phyloP scores from a whole-genome alignment of 2,329 filamentous ascomycete genomes.

The Aspergillus neotritici region DNA sequence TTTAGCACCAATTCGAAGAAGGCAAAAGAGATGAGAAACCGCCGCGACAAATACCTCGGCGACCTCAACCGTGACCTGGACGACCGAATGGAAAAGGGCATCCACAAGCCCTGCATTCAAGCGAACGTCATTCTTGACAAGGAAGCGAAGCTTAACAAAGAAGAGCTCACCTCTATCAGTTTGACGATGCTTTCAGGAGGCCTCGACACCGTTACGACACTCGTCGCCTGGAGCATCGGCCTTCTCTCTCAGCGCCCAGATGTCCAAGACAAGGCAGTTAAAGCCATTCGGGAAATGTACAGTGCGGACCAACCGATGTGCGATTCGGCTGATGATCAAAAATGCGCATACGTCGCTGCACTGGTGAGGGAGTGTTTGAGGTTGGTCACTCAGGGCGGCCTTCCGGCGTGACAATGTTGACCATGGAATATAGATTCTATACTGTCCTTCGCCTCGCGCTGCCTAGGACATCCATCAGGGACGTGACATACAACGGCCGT shows the following conservation, averaged over 20 bases:
- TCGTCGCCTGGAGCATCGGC: conserved; percentile 60
- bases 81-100: conserved; percentile 56
- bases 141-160: conserved; percentile 57
- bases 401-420: conserved; percentile 5
- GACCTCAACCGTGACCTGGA: conserved; percentile 55
- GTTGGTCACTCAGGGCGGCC: conserved; percentile 19
- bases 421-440: conserved; percentile 45
- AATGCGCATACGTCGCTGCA: conserved; percentile 58
- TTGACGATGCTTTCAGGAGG: conserved; percentile 65
- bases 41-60: conserved; percentile 57
- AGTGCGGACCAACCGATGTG: conserved; percentile 51
- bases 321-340: conserved; percentile 57
- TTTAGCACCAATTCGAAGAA: conserved; percentile 54
- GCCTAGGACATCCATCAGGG: conserved; percentile 56
- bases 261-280: conserved; percentile 55
- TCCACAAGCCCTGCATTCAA: conserved; percentile 60
- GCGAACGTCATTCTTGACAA: conserved; percentile 61
- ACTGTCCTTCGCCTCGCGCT: conserved; percentile 59
- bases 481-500: conserved; percentile 53
- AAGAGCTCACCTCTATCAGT: conserved; percentile 60
- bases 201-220: conserved; percentile 60
- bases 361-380: conserved; percentile 58
- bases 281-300: conserved; percentile 54
- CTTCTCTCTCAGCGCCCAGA: conserved; percentile 56
- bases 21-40: conserved; percentile 55